Percentiles rank a stretch among this genome's conserved stretches.
These are phyloP conservation scores for Hypoxylon sp. DNA, from an alignment of 2,329 filamentous ascomycete genomes.

Conservation along the genomic window DNA sequence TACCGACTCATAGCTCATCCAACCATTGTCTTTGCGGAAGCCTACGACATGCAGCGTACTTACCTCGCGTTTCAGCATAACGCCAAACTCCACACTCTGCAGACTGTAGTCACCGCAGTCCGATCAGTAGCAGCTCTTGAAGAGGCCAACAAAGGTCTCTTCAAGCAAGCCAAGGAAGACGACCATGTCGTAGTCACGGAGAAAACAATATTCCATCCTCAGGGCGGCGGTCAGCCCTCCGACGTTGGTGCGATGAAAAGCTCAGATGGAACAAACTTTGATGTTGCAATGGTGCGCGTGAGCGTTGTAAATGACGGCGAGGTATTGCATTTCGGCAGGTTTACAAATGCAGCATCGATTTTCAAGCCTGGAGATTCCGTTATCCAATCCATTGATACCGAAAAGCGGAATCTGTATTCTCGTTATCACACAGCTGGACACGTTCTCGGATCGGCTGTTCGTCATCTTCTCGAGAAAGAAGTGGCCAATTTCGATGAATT, in stretches of 20 bases:
- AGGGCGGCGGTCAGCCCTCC: conserved; percentile 81
- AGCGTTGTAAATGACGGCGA: conserved; percentile 64
- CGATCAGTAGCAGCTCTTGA: conserved; percentile 65
- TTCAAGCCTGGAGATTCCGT: conserved; percentile 63
- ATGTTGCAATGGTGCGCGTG: conserved; percentile 71
- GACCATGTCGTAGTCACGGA: conserved; percentile 73
- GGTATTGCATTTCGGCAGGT: conserved; percentile 77
- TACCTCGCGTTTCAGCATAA: conserved; percentile 59
- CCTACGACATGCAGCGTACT: conserved; percentile 55
- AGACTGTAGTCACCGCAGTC: conserved; percentile 59
- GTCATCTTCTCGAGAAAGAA: conserved; percentile 67
- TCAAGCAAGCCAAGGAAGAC: conserved; percentile 68
- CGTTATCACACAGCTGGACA: conserved; percentile 82
- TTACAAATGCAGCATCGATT: conserved; percentile 52
- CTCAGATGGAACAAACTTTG: conserved; percentile 58
- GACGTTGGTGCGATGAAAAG: conserved; percentile 72
- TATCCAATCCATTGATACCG: conserved; percentile 71
- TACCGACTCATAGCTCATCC: conserved; percentile 7
- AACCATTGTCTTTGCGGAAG: conserved; percentile 5
- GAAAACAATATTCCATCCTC: conserved; percentile 81
- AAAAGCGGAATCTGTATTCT: conserved; percentile 74
- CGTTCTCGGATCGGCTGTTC: conserved; percentile 77
- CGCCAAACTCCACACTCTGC: conserved; percentile 52
- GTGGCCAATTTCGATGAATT: conserved; percentile 72
- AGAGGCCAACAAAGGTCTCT: conserved; percentile 67